Percentiles rank a stretch among this genome's conserved stretches.
Evolutionary conservation across 1,284 basidiomycete species (phyloP).

Genomic region (Wallemia mellicola): DNA sequence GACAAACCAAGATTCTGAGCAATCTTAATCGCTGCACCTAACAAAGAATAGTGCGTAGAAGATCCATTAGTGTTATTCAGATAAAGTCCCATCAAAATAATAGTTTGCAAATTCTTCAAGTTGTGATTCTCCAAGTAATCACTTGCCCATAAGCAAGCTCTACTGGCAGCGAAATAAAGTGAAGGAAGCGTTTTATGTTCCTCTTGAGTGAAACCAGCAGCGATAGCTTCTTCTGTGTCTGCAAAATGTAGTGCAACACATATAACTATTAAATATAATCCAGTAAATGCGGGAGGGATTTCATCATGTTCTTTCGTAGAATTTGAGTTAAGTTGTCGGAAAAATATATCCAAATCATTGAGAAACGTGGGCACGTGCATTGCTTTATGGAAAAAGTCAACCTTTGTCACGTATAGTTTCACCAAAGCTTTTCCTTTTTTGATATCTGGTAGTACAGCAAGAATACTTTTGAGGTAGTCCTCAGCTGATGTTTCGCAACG

Average conservation of each 20-base stretch:
- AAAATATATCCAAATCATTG: not conserved
- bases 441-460: not conserved
- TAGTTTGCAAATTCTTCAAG: slow-evolving; percentile 15
- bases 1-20: slow-evolving; percentile 18
- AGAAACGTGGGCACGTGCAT: not conserved
- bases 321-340: not conserved
- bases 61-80: slow-evolving; percentile 18
- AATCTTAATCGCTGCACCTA: slow-evolving; percentile 18
- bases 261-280: slow-evolving; percentile 15
- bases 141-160: slow-evolving; percentile 13
- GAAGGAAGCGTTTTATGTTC: slow-evolving; percentile 2
- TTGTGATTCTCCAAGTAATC: slow-evolving; percentile 17
- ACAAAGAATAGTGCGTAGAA: slow-evolving; percentile 17
- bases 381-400: not conserved
- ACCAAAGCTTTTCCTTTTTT: not conserved
- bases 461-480: not conserved
- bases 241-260: slow-evolving; percentile 17
- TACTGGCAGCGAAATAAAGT: slow-evolving; percentile 2
- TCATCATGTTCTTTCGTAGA: slow-evolving; percentile 9
- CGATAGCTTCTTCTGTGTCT: slow-evolving; percentile 12
- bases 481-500: not conserved
- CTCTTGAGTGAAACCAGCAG: slow-evolving; percentile 2
- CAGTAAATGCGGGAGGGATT: slow-evolving; percentile 16
- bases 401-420: not conserved
- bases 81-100: slow-evolving; percentile 15